Base-by-base conservation (phyloP, 2,329 filamentous ascomycete genomes). In the Scedosporium boydii region DNA sequence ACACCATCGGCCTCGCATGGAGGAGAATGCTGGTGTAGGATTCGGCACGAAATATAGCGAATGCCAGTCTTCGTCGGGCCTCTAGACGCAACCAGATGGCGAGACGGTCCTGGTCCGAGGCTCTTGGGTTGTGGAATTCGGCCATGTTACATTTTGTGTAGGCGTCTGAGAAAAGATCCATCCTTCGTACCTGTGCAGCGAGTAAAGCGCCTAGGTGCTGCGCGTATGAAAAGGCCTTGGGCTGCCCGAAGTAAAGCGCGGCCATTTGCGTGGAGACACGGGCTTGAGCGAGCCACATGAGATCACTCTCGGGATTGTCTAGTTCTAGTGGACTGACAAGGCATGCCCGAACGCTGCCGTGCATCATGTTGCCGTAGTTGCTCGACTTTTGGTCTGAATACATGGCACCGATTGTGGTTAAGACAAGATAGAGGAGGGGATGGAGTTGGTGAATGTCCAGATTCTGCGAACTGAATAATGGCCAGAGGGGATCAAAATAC, bases 171-270 rank as follows among this genome's bases (percentile, higher is more conserved):
- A 60, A 60, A 41, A 60, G 58, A 21, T 46, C 42, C 58, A 60
- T 60, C 14, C 58, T 18, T 6, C 58, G 12, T 10, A 29, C 58
- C 23, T 60, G 58, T 3, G 58, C 58, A 14, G 58, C 46, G n/a
- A 60, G 58, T 5, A 60, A 41, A 14, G 58, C 46, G 4, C 58
- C 58, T 7, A 60, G 58, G 21, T 60, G 58, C 23, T 60, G 58
- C 1, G 58, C 58, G 23, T 60, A 60, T 10, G 58, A 48, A 29
- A 60, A 60, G 38, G 38, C 58, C 10, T 41, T 18, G 18, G 58
- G 58, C 42, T 60, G 58, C 14, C 58, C 58, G 21, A 60, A 60
- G 42, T 60, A 60, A 29, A 60, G 58, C 2, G 58, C 34, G 42
- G 58, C 38, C 34, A 60, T 46, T 21, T 60, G 58, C 3, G 58